phyloP scores from a whole-genome alignment of 78 protist species.

The Dictyostelium intermedium region DNA sequence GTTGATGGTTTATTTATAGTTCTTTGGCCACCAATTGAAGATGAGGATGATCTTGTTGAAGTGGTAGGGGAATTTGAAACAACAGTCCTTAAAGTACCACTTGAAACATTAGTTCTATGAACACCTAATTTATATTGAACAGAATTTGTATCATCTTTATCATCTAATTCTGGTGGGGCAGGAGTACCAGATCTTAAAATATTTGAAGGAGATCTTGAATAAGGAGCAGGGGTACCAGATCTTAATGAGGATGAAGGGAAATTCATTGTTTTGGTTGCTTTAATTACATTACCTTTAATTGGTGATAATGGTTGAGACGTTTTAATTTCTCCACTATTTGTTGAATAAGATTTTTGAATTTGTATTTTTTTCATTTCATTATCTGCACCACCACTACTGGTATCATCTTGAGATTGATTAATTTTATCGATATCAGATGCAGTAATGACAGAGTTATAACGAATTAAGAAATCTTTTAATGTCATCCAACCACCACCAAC shows the following conservation, averaged over 20 bases:
- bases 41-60: not conserved
- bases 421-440: conserved; percentile 51
- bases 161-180: not conserved
- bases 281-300: conserved; percentile 15
- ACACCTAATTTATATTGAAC: conserved; percentile 62
- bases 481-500: conserved; percentile 81
- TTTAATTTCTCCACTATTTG: conserved; percentile 16
- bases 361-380: conserved; percentile 55
- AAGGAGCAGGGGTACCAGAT: conserved; percentile 73
- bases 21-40: not conserved
- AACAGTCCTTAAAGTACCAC: conserved; percentile 57
- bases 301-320: conserved; percentile 57
- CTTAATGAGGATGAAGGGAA: not conserved
- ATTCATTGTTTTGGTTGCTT: conserved; percentile 37
- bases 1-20: not conserved
- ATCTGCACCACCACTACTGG: not conserved
- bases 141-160: not conserved
- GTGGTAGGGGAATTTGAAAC: not conserved
- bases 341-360: conserved; percentile 33
- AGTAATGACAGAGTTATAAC: conserved; percentile 48
- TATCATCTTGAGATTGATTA: not conserved
- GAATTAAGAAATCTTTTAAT: conserved; percentile 42
- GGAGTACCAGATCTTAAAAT: conserved; percentile 26
- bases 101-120: conserved; percentile 37
- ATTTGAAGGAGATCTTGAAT: not conserved